Evolutionary conservation across 208 protist species (phyloP), one percentile per base, ranked within the genome.

Genomic region (Crithidia expoeki): DNA sequence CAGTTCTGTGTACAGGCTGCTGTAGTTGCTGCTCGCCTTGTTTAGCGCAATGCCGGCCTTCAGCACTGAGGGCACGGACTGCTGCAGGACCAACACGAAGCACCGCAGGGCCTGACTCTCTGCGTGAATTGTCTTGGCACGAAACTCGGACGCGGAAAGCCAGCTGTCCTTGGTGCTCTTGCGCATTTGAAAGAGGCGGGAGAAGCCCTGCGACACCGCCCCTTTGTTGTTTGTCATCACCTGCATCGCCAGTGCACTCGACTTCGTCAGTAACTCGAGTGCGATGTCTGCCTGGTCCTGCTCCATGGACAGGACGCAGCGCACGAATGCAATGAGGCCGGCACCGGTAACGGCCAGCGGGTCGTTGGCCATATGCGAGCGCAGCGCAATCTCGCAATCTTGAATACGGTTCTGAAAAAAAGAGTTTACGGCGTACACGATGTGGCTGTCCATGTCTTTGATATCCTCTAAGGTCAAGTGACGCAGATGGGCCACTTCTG

Each of bases 321-420:
- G 83, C 4, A 90, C 19, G 40, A 83, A 80, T 5, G 47, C 73
- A 11, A 93, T 69, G 46, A 83, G 72, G 6, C 76, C 81, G 2
- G 60, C 56, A 0, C 78, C 84, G n/a, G 61, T 62, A 27, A 76
- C 67, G 51, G 72, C 60, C 14, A 90, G 59, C 2, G 81, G 79
- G 72, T 93, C 84, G 0, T 60, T 25, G 5, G 27, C 11, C 55
- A 69, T 61, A 40, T 77, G 55, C 2, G 55, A 40, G 9, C 55
- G 53, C 4, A 93, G 66, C 21, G 83, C 19, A 1, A 78, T 81
- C 66, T 93, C 84, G 33, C 76, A 70, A 46, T 93, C 87, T 1
- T 66, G 46, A 50, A 89, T 77, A 23, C 70, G 61, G 65, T 93
- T 93, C 2, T 69, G 30, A 52, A 93, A 90, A 44, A 93, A 93